These are phyloP conservation scores for Mallotus repandus DNA, from an alignment of 441 rosid genomes.

Conservation along the genomic window DNA sequence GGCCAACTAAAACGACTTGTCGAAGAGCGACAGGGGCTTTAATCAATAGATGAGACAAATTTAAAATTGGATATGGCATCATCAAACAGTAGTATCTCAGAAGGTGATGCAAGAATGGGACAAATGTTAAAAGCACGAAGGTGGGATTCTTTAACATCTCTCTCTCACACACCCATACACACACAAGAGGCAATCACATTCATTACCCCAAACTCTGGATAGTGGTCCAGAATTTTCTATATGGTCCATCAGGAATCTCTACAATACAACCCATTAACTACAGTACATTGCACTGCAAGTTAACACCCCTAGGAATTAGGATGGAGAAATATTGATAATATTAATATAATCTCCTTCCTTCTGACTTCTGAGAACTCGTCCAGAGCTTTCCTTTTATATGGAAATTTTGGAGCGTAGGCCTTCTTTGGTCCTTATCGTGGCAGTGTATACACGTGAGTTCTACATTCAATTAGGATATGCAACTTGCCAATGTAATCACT, in stretches of 20 bases:
- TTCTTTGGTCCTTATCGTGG: not conserved
- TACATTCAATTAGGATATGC: not conserved
- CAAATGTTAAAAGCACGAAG: not conserved
- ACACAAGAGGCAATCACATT: conserved; percentile 5
- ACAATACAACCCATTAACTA: conserved; percentile 3
- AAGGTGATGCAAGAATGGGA: not conserved
- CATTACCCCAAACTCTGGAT: conserved; percentile 3
- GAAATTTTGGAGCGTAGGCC: not conserved
- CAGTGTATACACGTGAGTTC: not conserved
- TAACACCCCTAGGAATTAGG: not conserved
- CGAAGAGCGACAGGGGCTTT: not conserved
- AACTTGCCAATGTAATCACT: conserved; percentile 11
- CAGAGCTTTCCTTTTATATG: too few species aligned
- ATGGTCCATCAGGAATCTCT: conserved; percentile 9
- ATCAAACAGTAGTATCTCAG: not conserved
- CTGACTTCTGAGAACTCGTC: too few species aligned
- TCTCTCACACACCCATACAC: not conserved
- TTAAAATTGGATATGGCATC: not conserved
- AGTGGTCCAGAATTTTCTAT: conserved; percentile 7
- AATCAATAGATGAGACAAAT: not conserved
- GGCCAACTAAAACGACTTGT: not conserved
- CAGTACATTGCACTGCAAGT: not conserved
- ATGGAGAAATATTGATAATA: too few species aligned
- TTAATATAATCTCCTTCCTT: not conserved
- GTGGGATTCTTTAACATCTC: conserved; percentile 1